A percentile compares a stretch with the other conserved stretches of the same genome.
phyloP scores from a whole-genome alignment of 73 alveolate species.

The Breviolum minutum region DNA sequence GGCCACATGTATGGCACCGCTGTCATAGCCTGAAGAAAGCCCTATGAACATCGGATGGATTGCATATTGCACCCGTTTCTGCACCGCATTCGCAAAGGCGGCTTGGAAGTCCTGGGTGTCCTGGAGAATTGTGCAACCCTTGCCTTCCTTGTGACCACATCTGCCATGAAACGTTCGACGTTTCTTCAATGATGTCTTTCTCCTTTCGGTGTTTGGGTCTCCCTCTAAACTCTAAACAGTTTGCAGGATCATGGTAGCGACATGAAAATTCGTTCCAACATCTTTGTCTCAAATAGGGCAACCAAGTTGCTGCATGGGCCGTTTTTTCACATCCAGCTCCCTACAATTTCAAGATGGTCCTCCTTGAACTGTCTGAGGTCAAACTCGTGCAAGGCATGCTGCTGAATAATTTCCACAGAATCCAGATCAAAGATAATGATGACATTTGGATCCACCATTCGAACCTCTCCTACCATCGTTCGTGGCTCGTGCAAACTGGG shows the following conservation, averaged over 20 bases:
- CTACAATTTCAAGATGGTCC: background rate
- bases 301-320: too few relatives aligned
- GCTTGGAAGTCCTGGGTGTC: constrained; percentile 92
- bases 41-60: constrained; percentile 95
- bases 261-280: too few relatives aligned
- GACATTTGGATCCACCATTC: constrained; percentile 85
- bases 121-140: background rate
- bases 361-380: constrained; percentile 76
- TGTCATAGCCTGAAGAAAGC: constrained; percentile 89
- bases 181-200: background rate
- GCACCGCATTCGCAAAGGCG: constrained; percentile 88
- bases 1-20: constrained; percentile 92
- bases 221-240: too few relatives aligned
- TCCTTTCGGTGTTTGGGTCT: background rate
- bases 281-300: too few relatives aligned
- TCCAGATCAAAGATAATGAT: constrained; percentile 47
- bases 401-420: background rate
- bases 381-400: constrained; percentile 77
- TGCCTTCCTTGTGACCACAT: background rate
- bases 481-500: background rate
- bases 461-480: constrained; percentile 27
- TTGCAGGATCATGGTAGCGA: too few relatives aligned
- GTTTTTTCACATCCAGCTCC: too few relatives aligned
- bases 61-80: constrained; percentile 92
- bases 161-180: background rate